A percentile compares a stretch with the other conserved stretches of the same genome.
phyloP scores from a whole-genome alignment of 2,329 filamentous ascomycete genomes.

The Leptographium wingfieldii region DNA sequence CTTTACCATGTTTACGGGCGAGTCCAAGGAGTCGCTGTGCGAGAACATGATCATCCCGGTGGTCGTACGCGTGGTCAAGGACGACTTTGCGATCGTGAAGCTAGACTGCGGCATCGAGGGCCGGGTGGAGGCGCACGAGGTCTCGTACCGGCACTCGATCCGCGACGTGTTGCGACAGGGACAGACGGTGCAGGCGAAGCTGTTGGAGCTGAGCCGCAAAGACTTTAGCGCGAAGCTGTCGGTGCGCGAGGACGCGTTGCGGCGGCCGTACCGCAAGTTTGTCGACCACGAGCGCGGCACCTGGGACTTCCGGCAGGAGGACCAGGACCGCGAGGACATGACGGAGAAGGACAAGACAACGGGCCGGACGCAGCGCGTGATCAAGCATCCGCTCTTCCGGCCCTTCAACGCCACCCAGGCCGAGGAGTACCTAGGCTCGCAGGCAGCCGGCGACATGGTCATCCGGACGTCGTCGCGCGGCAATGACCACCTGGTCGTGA shows the following conservation, averaged over 20 bases:
- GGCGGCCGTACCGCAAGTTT: constrained; percentile 55
- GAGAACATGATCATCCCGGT: constrained; percentile 91
- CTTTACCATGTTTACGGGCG: constrained; percentile 94
- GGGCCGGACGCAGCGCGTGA: constrained; percentile 80
- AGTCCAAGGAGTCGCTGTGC: constrained; percentile 70
- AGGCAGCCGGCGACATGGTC: constrained; percentile 77
- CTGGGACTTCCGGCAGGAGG: constrained; percentile 79
- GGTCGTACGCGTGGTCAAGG: constrained; percentile 74
- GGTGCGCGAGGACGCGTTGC: constrained; percentile 68
- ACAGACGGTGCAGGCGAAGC: constrained; percentile 79
- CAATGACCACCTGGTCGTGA: constrained; percentile 87
- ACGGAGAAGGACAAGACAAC: constrained; percentile 77
- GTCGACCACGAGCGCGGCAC: constrained; percentile 64
- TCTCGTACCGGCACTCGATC: constrained; percentile 59
- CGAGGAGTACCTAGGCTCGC: constrained; percentile 81
- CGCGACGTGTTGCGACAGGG: constrained; percentile 63
- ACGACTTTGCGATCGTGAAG: constrained; percentile 86
- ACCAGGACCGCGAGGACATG: constrained; percentile 67
- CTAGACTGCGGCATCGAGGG: constrained; percentile 93
- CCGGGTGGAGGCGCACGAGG: constrained; percentile 69
- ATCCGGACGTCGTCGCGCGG: constrained; percentile 94
- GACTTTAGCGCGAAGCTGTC: constrained; percentile 74
- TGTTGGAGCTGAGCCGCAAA: constrained; percentile 77
- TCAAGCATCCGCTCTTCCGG: constrained; percentile 94
- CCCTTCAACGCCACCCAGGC: constrained; percentile 87